Conservation (phyloP, 2,329 filamentous ascomycete species). For the Elsinoe batatas region DNA sequence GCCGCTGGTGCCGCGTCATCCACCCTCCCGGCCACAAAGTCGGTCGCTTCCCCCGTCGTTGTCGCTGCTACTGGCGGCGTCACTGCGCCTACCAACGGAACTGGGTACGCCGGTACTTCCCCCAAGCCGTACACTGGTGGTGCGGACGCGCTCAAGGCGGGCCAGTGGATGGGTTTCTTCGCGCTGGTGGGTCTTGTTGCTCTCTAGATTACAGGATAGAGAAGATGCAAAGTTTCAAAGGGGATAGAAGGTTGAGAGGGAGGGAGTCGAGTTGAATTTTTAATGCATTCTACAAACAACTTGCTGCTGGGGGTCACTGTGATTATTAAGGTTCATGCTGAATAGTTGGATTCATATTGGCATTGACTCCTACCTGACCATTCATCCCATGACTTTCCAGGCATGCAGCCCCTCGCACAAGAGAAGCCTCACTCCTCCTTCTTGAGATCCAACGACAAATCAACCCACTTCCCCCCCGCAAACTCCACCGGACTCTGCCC, state of each 20-base stretch:
- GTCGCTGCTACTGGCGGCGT: background rate
- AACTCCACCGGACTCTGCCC: slow-evolving; percentile 62
- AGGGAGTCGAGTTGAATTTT: background rate
- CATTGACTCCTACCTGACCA: too few relatives aligned
- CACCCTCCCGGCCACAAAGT: background rate
- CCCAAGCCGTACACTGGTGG: slow-evolving; percentile 11
- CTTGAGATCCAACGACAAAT: slow-evolving; percentile 53
- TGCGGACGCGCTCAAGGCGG: slow-evolving; percentile 5
- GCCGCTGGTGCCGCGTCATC: background rate
- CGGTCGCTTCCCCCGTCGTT: background rate
- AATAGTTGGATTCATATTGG: too few relatives aligned
- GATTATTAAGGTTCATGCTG: background rate
- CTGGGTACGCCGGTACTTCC: slow-evolving; percentile 1
- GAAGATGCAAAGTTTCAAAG: background rate
- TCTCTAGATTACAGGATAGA: background rate
- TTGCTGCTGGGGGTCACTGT: background rate
- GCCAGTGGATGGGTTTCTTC: slow-evolving; percentile 12
- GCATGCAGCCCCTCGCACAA: background rate
- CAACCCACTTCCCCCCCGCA: slow-evolving; percentile 70
- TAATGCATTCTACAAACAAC: background rate
- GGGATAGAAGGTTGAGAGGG: background rate
- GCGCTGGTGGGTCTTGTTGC: slow-evolving; percentile 9
- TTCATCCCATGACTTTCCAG: background rate
- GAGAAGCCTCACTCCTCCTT: background rate
- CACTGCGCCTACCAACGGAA: slow-evolving; percentile 3